Evolutionary conservation across 2,329 filamentous ascomycete genomes (phyloP).

Genomic region (Neopestalotiopsis sp.): DNA sequence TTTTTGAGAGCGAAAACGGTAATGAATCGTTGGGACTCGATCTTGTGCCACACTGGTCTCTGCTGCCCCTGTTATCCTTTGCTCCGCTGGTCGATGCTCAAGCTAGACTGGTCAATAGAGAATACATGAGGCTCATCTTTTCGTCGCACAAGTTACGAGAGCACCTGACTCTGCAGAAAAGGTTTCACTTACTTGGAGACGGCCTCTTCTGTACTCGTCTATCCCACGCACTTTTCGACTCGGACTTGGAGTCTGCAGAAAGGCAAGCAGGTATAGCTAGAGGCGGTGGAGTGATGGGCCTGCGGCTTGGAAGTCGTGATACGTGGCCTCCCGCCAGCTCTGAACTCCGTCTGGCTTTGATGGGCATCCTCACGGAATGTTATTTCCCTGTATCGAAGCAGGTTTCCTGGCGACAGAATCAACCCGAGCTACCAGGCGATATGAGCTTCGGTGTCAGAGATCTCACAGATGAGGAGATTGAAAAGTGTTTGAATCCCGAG

Average conservation of each 20-base stretch:
- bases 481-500: constrained; percentile 81
- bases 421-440: constrained; percentile 64
- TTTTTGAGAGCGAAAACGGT: constrained; percentile 37
- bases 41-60: constrained; percentile 60
- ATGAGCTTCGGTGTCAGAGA: constrained; percentile 86
- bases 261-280: constrained; percentile 71
- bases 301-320: constrained; percentile 80
- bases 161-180: constrained; percentile 76
- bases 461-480: constrained; percentile 77
- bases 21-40: constrained; percentile 27
- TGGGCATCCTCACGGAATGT: constrained; percentile 81
- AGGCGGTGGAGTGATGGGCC: constrained; percentile 75
- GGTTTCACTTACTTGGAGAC: constrained; percentile 85
- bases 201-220: constrained; percentile 82
- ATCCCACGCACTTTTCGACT: constrained; percentile 82
- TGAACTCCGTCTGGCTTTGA: constrained; percentile 86
- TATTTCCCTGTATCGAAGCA: constrained; percentile 47
- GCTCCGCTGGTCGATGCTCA: constrained; percentile 76
- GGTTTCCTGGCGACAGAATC: constrained; percentile 30
- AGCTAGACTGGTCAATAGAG: constrained; percentile 76
- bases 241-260: constrained; percentile 80
- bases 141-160: constrained; percentile 70
- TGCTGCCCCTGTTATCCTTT: constrained; percentile 74
- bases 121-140: constrained; percentile 78
- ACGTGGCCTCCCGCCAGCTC: constrained; percentile 95